phyloP scores from a whole-genome alignment of 139 green algal species.

The Tetradesmus lagerheimii region DNA sequence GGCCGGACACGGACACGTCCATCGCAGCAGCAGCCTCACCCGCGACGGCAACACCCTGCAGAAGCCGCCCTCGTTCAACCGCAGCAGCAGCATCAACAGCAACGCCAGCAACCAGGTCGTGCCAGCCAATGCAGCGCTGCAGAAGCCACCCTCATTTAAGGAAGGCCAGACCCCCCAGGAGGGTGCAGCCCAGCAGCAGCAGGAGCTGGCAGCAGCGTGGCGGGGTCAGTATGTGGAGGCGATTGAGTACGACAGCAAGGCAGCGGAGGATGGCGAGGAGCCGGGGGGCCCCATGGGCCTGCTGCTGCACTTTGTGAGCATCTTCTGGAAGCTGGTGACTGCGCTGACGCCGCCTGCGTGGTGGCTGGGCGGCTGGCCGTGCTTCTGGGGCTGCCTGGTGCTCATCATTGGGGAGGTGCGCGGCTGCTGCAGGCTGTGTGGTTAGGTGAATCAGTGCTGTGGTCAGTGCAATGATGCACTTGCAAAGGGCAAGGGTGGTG shows the following conservation, averaged over 20 bases:
- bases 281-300: background rate
- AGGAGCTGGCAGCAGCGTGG: slow-evolving; percentile 30
- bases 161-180: no score
- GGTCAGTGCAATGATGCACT: no score
- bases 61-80: background rate
- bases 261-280: slow-evolving; percentile 42
- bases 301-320: slow-evolving; percentile 53
- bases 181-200: background rate
- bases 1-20: no score
- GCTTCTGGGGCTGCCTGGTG: slow-evolving; percentile 27
- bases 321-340: slow-evolving; percentile 50
- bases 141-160: no score
- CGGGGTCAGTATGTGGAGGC: slow-evolving; percentile 47
- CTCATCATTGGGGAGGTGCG: slow-evolving; percentile 32
- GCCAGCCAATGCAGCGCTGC: no score
- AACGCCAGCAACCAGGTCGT: no score
- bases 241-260: slow-evolving; percentile 25
- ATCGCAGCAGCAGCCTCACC: background rate
- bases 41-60: background rate
- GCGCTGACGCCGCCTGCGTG: slow-evolving; percentile 18
- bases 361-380: slow-evolving; percentile 50
- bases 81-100: no score
- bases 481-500: no score
- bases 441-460: no score
- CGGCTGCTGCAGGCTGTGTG: no score